These are phyloP conservation scores for Suillus bovinus DNA, from an alignment of 768 basidiomycete genomes.

Conservation along the genomic window DNA sequence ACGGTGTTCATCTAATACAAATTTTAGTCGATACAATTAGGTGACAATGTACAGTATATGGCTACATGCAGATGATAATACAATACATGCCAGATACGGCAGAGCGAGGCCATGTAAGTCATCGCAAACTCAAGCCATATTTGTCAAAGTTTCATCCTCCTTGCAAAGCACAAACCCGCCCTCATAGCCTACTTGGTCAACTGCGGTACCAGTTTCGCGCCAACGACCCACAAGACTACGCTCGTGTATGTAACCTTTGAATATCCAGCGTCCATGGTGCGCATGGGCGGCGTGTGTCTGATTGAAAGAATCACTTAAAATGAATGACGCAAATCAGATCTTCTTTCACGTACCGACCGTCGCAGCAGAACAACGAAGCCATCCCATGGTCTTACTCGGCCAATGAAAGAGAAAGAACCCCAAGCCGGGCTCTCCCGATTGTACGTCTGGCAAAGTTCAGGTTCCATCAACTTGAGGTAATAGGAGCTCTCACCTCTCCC, in stretches of 20 bases:
- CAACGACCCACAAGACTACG: slow-evolving; percentile 53
- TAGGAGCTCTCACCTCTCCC: slow-evolving; percentile 42
- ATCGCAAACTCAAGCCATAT: background rate
- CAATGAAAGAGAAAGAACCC: slow-evolving; percentile 47
- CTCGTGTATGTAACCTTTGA: slow-evolving; percentile 52
- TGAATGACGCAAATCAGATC: slow-evolving; percentile 6
- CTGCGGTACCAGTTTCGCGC: slow-evolving; percentile 48
- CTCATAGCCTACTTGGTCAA: slow-evolving; percentile 45
- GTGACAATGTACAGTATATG: slow-evolving; percentile 16
- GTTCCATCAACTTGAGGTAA: background rate
- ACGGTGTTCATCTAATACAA: slow-evolving; percentile 9
- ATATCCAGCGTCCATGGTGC: slow-evolving; percentile 46
- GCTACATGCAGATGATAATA: slow-evolving; percentile 16
- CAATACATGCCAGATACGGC: slow-evolving; percentile 8
- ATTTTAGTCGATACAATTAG: background rate
- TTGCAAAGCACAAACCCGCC: slow-evolving; percentile 48
- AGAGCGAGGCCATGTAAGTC: background rate
- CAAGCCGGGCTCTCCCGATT: slow-evolving; percentile 48
- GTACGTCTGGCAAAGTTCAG: slow-evolving; percentile 35
- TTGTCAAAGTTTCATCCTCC: slow-evolving; percentile 23
- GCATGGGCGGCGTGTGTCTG: slow-evolving; percentile 36
- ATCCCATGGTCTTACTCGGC: slow-evolving; percentile 54
- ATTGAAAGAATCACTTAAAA: slow-evolving; percentile 15
- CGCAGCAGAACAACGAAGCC: slow-evolving; percentile 48
- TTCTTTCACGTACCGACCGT: slow-evolving; percentile 38